These are phyloP conservation scores for Cornus controversa DNA, from an alignment of 148 eudicot species.

Conservation along the genomic window DNA sequence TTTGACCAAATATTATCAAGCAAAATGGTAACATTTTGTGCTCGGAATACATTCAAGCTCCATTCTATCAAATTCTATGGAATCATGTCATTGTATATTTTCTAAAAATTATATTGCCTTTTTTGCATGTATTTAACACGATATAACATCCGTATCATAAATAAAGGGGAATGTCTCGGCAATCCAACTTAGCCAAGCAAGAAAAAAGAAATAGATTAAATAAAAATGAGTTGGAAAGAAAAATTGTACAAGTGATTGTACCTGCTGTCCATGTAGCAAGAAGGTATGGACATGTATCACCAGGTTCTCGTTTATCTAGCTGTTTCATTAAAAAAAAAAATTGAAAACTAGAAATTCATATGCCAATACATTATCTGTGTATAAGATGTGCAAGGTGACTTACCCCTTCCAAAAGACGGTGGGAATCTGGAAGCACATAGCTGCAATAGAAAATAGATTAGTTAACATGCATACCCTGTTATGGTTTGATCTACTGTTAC, in stretches of 20 bases:
- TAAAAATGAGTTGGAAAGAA: too few relatives aligned
- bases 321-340: neutral
- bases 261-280: slow-evolving; percentile 68
- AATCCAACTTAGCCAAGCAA: too few relatives aligned
- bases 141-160: too few relatives aligned
- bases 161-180: too few relatives aligned
- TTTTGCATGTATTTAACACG: too few relatives aligned
- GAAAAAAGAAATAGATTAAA: too few relatives aligned
- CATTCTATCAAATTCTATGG: too few relatives aligned
- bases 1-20: slow-evolving; percentile 14
- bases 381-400: neutral
- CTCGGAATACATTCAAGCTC: too few relatives aligned
- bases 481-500: too few relatives aligned
- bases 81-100: too few relatives aligned
- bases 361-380: neutral
- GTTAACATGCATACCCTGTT: neutral
- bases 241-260: slow-evolving; percentile 15
- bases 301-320: slow-evolving; percentile 43
- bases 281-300: slow-evolving; percentile 60
- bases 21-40: neutral
- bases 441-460: slow-evolving; percentile 18
- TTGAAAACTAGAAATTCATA: neutral
- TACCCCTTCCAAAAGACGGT: slow-evolving; percentile 41
- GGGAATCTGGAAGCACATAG: slow-evolving; percentile 49
- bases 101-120: too few relatives aligned